These are phyloP conservation scores for Waltergamsia citrina DNA, from an alignment of 2,329 filamentous ascomycete species.

Conservation along the genomic window DNA sequence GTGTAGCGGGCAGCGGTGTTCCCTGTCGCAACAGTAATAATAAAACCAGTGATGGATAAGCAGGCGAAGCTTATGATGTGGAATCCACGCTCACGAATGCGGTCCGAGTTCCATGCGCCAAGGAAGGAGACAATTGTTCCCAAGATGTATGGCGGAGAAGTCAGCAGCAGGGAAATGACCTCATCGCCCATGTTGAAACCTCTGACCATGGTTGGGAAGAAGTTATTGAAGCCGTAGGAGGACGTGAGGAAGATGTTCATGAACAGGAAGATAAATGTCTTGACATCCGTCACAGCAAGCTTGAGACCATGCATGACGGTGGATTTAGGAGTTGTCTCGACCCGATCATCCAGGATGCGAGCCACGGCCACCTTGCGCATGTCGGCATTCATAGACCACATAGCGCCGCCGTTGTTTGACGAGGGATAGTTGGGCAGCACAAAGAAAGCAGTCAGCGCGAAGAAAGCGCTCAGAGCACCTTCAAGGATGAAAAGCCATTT, in stretches of 20 bases:
- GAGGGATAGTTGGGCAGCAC: slow-evolving; percentile 6
- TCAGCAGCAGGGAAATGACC: slow-evolving; percentile 12
- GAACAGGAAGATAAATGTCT: slow-evolving; percentile 2
- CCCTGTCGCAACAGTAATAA: slow-evolving; percentile 6
- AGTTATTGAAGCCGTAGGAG: slow-evolving; percentile 5
- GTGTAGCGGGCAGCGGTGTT: slow-evolving; percentile 9
- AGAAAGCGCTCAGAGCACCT: slow-evolving; percentile 42
- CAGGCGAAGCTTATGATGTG: slow-evolving; percentile 21
- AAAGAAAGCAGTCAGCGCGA: slow-evolving; percentile 5
- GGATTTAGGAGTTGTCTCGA: slow-evolving; percentile 2
- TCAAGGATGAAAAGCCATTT: slow-evolving; percentile 63
- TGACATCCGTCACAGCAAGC: slow-evolving; percentile 1
- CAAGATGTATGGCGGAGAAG: slow-evolving; percentile 14
- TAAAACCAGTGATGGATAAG: slow-evolving; percentile 14
- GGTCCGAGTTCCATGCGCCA: slow-evolving; percentile 32
- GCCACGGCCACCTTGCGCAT: slow-evolving; percentile 1
- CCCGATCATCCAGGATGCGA: slow-evolving; percentile 1
- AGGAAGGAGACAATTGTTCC: slow-evolving; percentile 19
- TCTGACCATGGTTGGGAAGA: slow-evolving; percentile 15
- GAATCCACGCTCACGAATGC: slow-evolving; percentile 32
- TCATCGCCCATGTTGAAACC: slow-evolving; percentile 9
- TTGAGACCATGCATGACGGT: slow-evolving; percentile 2
- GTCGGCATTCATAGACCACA: slow-evolving; percentile 6
- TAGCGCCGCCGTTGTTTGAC: slow-evolving; percentile 4
- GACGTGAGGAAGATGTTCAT: slow-evolving; percentile 3